These are phyloP conservation scores for Phytophthora meadii DNA, from an alignment of 352 stramenopile species.

Conservation along the genomic window DNA sequence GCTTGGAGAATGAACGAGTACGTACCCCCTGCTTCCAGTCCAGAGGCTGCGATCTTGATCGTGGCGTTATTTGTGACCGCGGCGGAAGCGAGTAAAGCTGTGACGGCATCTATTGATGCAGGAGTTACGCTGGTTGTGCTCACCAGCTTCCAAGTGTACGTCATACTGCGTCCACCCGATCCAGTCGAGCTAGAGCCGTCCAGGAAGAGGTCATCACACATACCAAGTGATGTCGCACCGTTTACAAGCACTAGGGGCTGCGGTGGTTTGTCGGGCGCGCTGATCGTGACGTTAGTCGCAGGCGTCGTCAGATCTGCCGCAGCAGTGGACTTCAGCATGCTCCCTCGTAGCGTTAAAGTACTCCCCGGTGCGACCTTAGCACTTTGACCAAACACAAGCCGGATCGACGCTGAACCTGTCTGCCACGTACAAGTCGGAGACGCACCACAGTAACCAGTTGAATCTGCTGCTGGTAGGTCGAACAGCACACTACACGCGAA, in stretches of 20 bases:
- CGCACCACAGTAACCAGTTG: constrained; percentile 48
- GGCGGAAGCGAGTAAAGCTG: constrained; percentile 32
- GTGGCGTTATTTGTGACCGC: constrained; percentile 43
- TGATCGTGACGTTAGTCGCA: constrained; percentile 37
- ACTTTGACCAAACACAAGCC: constrained; percentile 53
- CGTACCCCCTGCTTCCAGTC: constrained; percentile 46
- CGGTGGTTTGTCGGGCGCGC: constrained; percentile 47
- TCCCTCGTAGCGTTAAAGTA: constrained; percentile 44
- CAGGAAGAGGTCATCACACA: constrained; percentile 66
- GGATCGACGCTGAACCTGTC: constrained; percentile 46
- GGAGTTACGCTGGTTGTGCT: constrained; percentile 24
- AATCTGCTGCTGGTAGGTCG: constrained; percentile 42
- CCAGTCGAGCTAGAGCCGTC: constrained; percentile 62
- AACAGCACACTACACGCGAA: constrained; percentile 67
- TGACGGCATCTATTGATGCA: constrained; percentile 28
- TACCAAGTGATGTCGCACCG: constrained; percentile 56
- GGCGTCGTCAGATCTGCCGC: constrained; percentile 47
- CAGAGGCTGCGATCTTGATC: constrained; percentile 38
- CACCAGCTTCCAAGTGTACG: constrained; percentile 57
- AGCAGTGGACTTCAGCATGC: constrained; percentile 60
- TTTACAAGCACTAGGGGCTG: constrained; percentile 52
- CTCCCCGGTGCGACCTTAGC: constrained; percentile 52
- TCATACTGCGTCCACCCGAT: constrained; percentile 63
- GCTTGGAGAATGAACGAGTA: constrained; percentile 59
- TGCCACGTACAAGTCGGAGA: constrained; percentile 57